Percentiles rank a stretch among this genome's conserved stretches.
Evolutionary conservation across 257 asterid species (phyloP).

Genomic region (Paulownia fortunei): DNA sequence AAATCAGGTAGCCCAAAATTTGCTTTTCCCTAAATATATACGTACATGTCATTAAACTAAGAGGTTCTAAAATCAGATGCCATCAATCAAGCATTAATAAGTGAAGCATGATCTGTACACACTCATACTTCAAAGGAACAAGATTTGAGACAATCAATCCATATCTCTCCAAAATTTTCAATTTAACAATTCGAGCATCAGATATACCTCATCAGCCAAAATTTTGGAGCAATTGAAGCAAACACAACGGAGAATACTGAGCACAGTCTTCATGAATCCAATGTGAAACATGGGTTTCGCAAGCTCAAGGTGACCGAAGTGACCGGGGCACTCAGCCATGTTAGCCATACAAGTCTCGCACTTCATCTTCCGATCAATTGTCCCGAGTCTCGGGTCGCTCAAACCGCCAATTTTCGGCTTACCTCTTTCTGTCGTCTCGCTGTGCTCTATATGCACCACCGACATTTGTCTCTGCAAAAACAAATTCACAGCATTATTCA

Average conservation of each 20-base stretch:
- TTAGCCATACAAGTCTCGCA: slow-evolving; percentile 98
- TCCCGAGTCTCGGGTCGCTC: slow-evolving; percentile 90
- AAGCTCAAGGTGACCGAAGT: slow-evolving; percentile 96
- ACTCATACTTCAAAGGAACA: not conserved
- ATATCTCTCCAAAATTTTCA: slow-evolving; percentile 1
- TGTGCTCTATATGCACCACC: slow-evolving; percentile 93
- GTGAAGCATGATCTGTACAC: not conserved
- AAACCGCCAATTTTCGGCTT: slow-evolving; percentile 94
- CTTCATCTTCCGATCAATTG: slow-evolving; percentile 93
- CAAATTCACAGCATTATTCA: slow-evolving; percentile 4
- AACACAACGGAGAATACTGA: slow-evolving; percentile 83
- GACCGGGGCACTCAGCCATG: slow-evolving; percentile 99
- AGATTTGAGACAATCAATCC: not conserved
- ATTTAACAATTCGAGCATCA: slow-evolving; percentile 17
- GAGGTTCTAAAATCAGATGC: not conserved
- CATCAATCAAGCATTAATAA: not conserved
- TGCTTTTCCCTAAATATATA: not conserved
- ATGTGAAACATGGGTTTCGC: slow-evolving; percentile 98
- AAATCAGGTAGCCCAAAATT: not conserved
- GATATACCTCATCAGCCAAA: slow-evolving; percentile 82
- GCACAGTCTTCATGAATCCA: slow-evolving; percentile 92
- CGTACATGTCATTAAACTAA: not conserved
- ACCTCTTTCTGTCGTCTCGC: slow-evolving; percentile 96
- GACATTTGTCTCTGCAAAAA: slow-evolving; percentile 95
- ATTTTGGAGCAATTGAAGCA: slow-evolving; percentile 99